phyloP scores from a whole-genome alignment of 768 basidiomycete species.

The Nidularia pulvinata region DNA sequence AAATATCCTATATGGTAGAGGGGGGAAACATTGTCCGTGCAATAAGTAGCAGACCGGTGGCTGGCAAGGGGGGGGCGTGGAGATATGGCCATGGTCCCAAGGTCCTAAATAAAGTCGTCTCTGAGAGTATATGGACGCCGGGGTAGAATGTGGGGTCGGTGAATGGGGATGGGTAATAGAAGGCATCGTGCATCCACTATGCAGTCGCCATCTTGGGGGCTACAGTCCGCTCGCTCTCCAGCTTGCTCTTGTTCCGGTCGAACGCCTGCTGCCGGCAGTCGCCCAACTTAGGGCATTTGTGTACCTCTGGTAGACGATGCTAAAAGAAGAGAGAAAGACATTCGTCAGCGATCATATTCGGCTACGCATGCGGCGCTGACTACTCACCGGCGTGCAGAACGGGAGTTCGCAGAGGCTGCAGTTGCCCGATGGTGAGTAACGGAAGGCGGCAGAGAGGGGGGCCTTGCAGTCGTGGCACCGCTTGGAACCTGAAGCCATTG shows the following conservation, averaged over 20 bases:
- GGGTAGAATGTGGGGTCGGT: not conserved
- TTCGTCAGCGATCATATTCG: no score
- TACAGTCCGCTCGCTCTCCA: constrained; percentile 88
- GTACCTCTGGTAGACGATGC: constrained; percentile 91
- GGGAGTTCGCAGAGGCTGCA: constrained; percentile 79
- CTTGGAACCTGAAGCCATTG: constrained; percentile 82
- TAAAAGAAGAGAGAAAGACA: constrained; percentile 22
- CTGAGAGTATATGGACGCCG: no score
- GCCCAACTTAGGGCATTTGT: constrained; percentile 80
- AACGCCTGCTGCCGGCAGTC: constrained; percentile 89
- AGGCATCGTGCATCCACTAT: constrained; percentile 26
- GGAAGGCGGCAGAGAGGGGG: constrained; percentile 55
- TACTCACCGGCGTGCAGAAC: constrained; percentile 77
- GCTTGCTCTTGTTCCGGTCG: constrained; percentile 82
- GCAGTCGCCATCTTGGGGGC: constrained; percentile 86
- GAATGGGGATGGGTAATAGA: not conserved
- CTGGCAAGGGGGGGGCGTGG: no score
- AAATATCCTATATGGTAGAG: constrained; percentile 1
- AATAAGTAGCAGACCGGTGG: no score
- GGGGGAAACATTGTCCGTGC: not conserved
- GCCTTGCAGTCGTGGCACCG: constrained; percentile 55
- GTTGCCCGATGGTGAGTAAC: constrained; percentile 78
- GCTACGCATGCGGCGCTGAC: not conserved
- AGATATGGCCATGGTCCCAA: not conserved
- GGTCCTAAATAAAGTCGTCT: no score